phyloP scores from a whole-genome alignment of 2,329 filamentous ascomycete genomes.

The Helminthosporium solani region DNA sequence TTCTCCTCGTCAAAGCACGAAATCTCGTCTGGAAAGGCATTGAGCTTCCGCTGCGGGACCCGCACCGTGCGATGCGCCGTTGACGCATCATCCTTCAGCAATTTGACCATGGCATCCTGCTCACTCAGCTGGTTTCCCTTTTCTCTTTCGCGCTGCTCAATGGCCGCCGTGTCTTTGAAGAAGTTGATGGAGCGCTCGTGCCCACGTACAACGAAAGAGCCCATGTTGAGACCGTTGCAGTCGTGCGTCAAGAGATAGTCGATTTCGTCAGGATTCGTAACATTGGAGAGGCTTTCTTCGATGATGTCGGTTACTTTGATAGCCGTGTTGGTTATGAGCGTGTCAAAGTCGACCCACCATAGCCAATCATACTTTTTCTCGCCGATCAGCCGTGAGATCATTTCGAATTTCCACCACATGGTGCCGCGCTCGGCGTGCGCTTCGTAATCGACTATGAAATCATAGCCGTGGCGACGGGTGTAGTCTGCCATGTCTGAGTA shows the following conservation, averaged over 20 bases:
- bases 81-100: constrained; percentile 30
- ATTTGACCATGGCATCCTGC: constrained; percentile 41
- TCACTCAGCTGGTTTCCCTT: constrained; percentile 34
- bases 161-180: constrained; percentile 30
- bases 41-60: constrained; percentile 42
- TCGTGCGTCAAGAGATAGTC: constrained; percentile 44
- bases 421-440: constrained; percentile 29
- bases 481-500: constrained; percentile 32
- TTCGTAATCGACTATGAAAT: constrained; percentile 45
- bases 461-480: constrained; percentile 43
- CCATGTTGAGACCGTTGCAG: constrained; percentile 44
- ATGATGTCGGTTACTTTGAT: constrained; percentile 41
- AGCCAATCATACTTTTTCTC: constrained; percentile 43
- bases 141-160: constrained; percentile 25
- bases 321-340: constrained; percentile 43
- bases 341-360: constrained; percentile 48
- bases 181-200: constrained; percentile 39
- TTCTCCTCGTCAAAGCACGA: constrained; percentile 37
- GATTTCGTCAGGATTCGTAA: constrained; percentile 32
- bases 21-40: constrained; percentile 45
- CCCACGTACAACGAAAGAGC: constrained; percentile 42
- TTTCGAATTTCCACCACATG: constrained; percentile 43
- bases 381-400: constrained; percentile 40
- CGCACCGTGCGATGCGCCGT: constrained; percentile 22
- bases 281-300: constrained; percentile 32